phyloP scores from a whole-genome alignment of 345 rosid species.

The Citrus hindsii region DNA sequence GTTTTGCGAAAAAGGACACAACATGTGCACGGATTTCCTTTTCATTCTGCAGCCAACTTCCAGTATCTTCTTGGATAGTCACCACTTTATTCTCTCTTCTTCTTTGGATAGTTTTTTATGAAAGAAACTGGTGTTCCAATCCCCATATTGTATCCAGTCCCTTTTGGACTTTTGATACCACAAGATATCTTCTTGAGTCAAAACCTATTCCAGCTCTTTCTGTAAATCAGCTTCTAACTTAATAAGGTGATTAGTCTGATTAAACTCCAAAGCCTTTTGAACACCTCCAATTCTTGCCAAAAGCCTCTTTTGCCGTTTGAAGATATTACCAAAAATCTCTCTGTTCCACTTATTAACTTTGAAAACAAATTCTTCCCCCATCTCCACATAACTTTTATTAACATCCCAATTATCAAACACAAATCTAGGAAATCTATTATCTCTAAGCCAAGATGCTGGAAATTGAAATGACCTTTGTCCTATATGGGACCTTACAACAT shows the following conservation, averaged over 20 bases:
- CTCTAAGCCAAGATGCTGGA: no score
- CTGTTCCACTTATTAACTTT: no score
- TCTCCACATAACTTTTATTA: no score
- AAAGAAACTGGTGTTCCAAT: neutral
- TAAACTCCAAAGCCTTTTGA: neutral
- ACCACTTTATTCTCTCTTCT: neutral
- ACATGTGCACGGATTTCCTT: no score
- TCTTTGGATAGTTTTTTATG: neutral
- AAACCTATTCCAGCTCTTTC: neutral
- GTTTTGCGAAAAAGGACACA: no score
- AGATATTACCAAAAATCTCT: no score
- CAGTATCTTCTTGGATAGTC: neutral
- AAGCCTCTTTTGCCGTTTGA: neutral
- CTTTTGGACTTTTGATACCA: neutral
- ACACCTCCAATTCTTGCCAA: neutral
- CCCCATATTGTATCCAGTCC: neutral
- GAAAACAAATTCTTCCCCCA: no score
- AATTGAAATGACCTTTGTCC: no score
- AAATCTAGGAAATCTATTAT: no score
- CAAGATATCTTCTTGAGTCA: neutral
- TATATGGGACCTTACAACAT: no score
- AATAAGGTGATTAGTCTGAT: neutral
- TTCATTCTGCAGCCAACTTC: neutral
- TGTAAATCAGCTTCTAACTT: neutral
- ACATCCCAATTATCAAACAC: no score